phyloP scores from a whole-genome alignment of 176 grass and related monocot genomes.

The Otatea glauca region DNA sequence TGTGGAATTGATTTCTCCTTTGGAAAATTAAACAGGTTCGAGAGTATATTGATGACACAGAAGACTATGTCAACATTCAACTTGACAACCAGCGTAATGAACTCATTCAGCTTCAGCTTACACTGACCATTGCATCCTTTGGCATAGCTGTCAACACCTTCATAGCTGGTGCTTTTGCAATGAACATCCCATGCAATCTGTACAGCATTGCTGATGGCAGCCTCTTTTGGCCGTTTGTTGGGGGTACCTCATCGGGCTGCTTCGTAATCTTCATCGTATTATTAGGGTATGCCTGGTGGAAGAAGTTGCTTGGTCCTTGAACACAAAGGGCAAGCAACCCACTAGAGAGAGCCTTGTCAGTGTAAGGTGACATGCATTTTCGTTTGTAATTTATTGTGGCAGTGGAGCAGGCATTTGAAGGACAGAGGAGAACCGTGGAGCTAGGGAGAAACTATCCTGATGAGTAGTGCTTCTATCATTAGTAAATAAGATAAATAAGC shows the following conservation, averaged over 20 bases:
- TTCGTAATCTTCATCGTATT: constrained; percentile 69
- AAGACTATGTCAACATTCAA: constrained; percentile 98
- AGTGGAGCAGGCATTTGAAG: constrained; percentile 7
- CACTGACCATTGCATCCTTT: constrained; percentile 80
- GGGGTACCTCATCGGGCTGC: constrained; percentile 62
- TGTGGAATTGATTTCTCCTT: constrained; percentile 30
- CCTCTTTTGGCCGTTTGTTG: constrained; percentile 77
- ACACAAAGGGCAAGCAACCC: neutral
- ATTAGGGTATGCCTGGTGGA: constrained; percentile 82
- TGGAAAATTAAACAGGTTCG: constrained; percentile 66
- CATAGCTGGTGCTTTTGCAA: constrained; percentile 84
- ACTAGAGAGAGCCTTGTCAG: neutral
- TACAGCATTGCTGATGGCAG: constrained; percentile 40
- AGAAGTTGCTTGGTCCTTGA: constrained; percentile 86
- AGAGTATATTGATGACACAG: constrained; percentile 93
- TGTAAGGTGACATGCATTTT: constrained; percentile 8
- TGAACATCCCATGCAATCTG: constrained; percentile 65
- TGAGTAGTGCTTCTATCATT: neutral
- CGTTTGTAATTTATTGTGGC: neutral
- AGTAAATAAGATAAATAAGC: constrained; percentile 28
- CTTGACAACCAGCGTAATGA: constrained; percentile 91
- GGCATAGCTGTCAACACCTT: constrained; percentile 75
- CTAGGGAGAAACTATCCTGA: neutral
- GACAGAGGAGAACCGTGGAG: neutral
- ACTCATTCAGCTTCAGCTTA: constrained; percentile 95